Conservation (phyloP, 2,329 filamentous ascomycete genomes). For the Talaromyces sp. region DNA sequence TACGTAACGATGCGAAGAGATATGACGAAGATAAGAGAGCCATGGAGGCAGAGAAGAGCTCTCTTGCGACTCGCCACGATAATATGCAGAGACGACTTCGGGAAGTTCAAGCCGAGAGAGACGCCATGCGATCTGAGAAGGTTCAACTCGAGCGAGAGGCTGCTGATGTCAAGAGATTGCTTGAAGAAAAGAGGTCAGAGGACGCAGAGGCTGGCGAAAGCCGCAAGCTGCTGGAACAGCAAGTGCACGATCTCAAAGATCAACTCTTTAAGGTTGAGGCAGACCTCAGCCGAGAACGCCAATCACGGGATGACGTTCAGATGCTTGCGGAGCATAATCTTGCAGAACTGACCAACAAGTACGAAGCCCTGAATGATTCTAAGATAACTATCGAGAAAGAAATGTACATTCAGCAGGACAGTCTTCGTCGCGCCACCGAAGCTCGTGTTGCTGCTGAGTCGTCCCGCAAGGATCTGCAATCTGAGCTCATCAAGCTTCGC, state of each 20-base stretch:
- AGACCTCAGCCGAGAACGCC: slow-evolving; percentile 85
- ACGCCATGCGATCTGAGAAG: slow-evolving; percentile 83
- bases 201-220: slow-evolving; percentile 83
- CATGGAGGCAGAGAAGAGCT: slow-evolving; percentile 77
- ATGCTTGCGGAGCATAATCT: slow-evolving; percentile 89
- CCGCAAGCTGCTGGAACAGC: slow-evolving; percentile 78
- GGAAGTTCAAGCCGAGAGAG: slow-evolving; percentile 84
- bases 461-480: slow-evolving; percentile 85
- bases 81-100: slow-evolving; percentile 74
- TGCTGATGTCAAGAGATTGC: slow-evolving; percentile 79
- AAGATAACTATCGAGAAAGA: slow-evolving; percentile 99
- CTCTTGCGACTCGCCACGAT: slow-evolving; percentile 74
- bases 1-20: slow-evolving; percentile 82
- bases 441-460: slow-evolving; percentile 77
- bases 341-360: slow-evolving; percentile 79
- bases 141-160: slow-evolving; percentile 84
- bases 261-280: slow-evolving; percentile 83
- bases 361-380: slow-evolving; percentile 81
- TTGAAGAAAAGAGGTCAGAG: slow-evolving; percentile 86
- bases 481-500: slow-evolving; percentile 79
- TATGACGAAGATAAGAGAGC: slow-evolving; percentile 77
- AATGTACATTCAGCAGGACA: slow-evolving; percentile 93
- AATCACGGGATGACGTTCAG: slow-evolving; percentile 91
- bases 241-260: slow-evolving; percentile 83
- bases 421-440: slow-evolving; percentile 81